Conservation (phyloP, 2,329 filamentous ascomycete genomes). For the Botrytis hyacinthi region DNA sequence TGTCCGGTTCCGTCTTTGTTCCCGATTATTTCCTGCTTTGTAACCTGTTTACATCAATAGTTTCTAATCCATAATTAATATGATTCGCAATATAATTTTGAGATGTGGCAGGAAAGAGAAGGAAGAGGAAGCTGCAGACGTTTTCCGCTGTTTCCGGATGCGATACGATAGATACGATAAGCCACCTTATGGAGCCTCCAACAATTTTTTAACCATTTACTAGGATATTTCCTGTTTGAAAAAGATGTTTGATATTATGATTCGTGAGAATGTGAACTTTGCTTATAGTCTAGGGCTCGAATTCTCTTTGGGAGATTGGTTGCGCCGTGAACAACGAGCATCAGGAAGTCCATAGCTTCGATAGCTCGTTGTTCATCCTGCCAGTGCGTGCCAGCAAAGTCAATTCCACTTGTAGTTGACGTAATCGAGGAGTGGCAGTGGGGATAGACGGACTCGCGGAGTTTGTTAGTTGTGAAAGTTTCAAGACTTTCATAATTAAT, state of each 20-base stretch:
- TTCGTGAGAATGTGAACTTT: not conserved
- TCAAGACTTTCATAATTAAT: not conserved
- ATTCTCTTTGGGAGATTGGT: not conserved
- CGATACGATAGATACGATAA: conserved; percentile 7
- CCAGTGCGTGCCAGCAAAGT: conserved; percentile 11
- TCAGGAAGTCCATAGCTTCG: not conserved
- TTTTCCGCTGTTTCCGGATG: conserved; percentile 16
- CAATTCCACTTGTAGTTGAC: conserved; percentile 7
- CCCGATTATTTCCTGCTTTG: conserved; percentile 8
- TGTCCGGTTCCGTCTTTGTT: conserved; percentile 19
- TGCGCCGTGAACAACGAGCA: not conserved
- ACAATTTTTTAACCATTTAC: not conserved
- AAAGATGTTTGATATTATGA: not conserved
- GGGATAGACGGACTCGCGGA: not conserved
- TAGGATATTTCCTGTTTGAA: not conserved
- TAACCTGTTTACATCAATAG: not conserved
- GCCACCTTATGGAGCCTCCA: conserved; percentile 10
- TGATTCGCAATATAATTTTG: not conserved
- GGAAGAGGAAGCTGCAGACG: not conserved
- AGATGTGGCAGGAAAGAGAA: conserved; percentile 14
- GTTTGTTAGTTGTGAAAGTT: not conserved
- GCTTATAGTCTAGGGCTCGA: not conserved
- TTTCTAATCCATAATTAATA: not conserved
- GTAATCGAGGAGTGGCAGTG: conserved; percentile 12
- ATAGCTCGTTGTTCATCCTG: conserved; percentile 7